These are phyloP conservation scores for Tolypocladium ovalisporum DNA, from an alignment of 2,329 filamentous ascomycete species.

Conservation along the genomic window DNA sequence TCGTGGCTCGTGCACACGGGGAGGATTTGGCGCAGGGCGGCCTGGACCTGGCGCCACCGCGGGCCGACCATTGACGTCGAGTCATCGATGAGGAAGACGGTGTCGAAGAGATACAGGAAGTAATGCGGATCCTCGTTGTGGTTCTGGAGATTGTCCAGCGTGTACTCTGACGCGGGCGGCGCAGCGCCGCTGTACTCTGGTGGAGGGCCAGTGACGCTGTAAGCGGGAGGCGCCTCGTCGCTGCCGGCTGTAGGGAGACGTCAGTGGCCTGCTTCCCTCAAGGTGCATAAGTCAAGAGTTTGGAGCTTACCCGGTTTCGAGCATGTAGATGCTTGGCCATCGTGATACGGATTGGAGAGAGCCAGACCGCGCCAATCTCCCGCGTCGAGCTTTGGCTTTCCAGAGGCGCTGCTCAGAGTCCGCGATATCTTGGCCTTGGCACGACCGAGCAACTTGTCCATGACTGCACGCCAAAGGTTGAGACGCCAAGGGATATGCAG, in stretches of 20 bases:
- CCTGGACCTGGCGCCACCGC: slow-evolving; percentile 65
- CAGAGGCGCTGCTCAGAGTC: neutral
- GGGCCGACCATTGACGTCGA: slow-evolving; percentile 72
- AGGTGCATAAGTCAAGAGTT: no score
- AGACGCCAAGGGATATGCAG: accelerated
- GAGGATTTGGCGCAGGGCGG: slow-evolving; percentile 61
- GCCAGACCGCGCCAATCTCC: neutral
- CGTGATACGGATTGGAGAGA: neutral
- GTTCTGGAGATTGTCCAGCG: neutral
- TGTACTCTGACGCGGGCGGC: neutral
- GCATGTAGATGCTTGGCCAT: neutral
- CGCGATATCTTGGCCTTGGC: neutral
- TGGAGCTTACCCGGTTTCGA: neutral
- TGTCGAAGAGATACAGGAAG: slow-evolving; percentile 75
- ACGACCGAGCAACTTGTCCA: neutral
- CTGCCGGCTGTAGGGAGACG: neutral
- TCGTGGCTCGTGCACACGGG: slow-evolving; percentile 76
- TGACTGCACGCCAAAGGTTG: neutral
- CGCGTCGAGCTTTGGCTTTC: neutral
- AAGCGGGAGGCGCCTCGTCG: slow-evolving; percentile 24
- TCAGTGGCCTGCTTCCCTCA: neutral
- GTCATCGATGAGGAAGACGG: slow-evolving; percentile 84
- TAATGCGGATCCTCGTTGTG: slow-evolving; percentile 56
- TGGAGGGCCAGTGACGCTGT: slow-evolving; percentile 7
- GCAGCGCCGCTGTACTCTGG: neutral